These are phyloP conservation scores for Euphorbia tirucalli DNA, from an alignment of 345 rosid species.

Conservation along the genomic window DNA sequence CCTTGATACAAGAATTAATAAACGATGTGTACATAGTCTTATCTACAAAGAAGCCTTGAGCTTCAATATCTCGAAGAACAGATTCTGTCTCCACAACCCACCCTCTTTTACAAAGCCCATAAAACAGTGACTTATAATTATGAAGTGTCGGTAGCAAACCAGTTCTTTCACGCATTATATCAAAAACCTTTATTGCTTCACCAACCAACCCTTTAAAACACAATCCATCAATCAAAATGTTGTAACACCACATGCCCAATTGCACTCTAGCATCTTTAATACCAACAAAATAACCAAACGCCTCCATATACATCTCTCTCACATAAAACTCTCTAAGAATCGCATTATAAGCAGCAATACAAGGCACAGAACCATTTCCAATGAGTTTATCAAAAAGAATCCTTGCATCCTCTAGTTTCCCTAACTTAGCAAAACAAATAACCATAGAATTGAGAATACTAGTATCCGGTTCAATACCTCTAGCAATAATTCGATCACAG, in stretches of 20 bases:
- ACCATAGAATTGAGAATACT: constrained; percentile 47
- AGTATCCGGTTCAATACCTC: constrained; percentile 42
- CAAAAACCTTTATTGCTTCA: constrained; percentile 52
- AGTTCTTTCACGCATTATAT: constrained; percentile 39
- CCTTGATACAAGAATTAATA: constrained; percentile 49
- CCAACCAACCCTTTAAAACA: constrained; percentile 44
- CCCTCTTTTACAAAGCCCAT: constrained; percentile 56
- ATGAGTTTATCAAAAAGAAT: constrained; percentile 43
- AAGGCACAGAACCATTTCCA: constrained; percentile 30
- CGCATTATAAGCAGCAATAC: constrained; percentile 34
- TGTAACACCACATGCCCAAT: constrained; percentile 44
- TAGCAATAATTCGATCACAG: constrained; percentile 30
- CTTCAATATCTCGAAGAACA: constrained; percentile 51
- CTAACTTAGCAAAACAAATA: constrained; percentile 48
- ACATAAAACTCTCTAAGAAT: constrained; percentile 40
- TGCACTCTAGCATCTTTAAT: constrained; percentile 28
- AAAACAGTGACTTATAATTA: constrained; percentile 54
- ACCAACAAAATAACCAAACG: constrained; percentile 38
- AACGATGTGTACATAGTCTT: constrained; percentile 53
- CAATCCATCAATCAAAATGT: constrained; percentile 46
- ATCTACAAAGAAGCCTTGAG: constrained; percentile 49
- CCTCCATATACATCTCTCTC: constrained; percentile 47
- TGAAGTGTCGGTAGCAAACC: constrained; percentile 39
- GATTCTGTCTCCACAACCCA: constrained; percentile 49
- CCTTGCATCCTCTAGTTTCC: constrained; percentile 53